phyloP scores from a whole-genome alignment of 345 rosid genomes.

The Kernera saxatilis region DNA sequence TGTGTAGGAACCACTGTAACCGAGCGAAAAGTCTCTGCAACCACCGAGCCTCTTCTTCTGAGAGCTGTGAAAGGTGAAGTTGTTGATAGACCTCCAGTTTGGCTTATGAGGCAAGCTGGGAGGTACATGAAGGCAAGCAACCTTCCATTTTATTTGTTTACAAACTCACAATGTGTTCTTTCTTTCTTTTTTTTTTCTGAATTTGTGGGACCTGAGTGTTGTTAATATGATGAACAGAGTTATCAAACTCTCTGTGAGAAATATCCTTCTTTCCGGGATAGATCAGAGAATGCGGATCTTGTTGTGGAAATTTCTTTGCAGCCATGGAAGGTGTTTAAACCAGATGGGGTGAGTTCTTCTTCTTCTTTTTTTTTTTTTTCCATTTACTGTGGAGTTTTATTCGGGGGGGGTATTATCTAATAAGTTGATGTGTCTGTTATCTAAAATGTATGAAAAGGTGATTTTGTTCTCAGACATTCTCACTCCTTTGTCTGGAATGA shows the following conservation, averaged over 20 bases:
- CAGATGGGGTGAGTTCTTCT: conserved; percentile 70
- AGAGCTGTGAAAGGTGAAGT: conserved; percentile 86
- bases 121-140: conserved; percentile 99
- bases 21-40: conserved; percentile 41
- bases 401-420: background rate
- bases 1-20: conserved; percentile 36
- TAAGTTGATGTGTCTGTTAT: background rate
- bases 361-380: background rate
- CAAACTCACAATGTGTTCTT: background rate
- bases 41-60: conserved; percentile 74
- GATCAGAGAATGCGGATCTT: conserved; percentile 96
- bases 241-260: conserved; percentile 84
- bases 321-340: conserved; percentile 98
- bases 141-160: conserved; percentile 30
- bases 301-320: conserved; percentile 92
- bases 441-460: conserved; percentile 44
- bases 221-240: conserved; percentile 42
- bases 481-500: conserved; percentile 98
- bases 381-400: background rate
- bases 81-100: conserved; percentile 98
- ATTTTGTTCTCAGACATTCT: conserved; percentile 96
- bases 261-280: conserved; percentile 84
- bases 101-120: conserved; percentile 99
- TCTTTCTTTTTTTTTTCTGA: background rate
- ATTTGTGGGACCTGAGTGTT: background rate